phyloP scores from a whole-genome alignment of 2,329 filamentous ascomycete species.

The Sodiomyces alkalinus region DNA sequence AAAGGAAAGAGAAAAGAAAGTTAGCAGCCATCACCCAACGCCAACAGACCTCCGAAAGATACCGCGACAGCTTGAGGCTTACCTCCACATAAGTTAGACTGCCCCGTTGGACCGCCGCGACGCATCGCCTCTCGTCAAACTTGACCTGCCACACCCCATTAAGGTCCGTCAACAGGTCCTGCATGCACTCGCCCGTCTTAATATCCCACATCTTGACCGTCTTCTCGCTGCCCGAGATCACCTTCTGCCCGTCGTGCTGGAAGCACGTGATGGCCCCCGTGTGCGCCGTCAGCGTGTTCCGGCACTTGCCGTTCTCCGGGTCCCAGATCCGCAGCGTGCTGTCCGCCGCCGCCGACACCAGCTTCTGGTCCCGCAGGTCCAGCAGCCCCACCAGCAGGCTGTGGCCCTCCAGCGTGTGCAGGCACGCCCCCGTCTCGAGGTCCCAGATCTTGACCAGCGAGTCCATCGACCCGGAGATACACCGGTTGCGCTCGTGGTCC shows the following conservation, averaged over 20 bases:
- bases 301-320: slow-evolving; percentile 80
- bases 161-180: slow-evolving; percentile 82
- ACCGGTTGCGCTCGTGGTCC: slow-evolving; percentile 80
- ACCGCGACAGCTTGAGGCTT: no score
- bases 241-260: slow-evolving; percentile 91
- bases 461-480: slow-evolving; percentile 97
- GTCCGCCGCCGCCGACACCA: slow-evolving; percentile 91
- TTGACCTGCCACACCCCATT: slow-evolving; percentile 99
- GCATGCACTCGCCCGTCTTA: slow-evolving; percentile 76
- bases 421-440: slow-evolving; percentile 65
- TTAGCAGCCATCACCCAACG: no score
- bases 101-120: slow-evolving; percentile 89
- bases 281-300: slow-evolving; percentile 79
- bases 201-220: slow-evolving; percentile 99
- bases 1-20: slow-evolving; percentile 1
- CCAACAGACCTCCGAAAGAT: no score
- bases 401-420: slow-evolving; percentile 88
- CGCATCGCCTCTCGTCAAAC: slow-evolving; percentile 88
- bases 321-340: slow-evolving; percentile 96
- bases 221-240: slow-evolving; percentile 89
- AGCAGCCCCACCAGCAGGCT: slow-evolving; percentile 81
- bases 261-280: slow-evolving; percentile 98
- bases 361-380: slow-evolving; percentile 73
- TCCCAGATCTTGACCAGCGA: slow-evolving; percentile 98
- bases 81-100: slow-evolving; percentile 93